phyloP scores from a whole-genome alignment of 192 early-diverging fungal species.

The Paraglomus brasilianum region DNA sequence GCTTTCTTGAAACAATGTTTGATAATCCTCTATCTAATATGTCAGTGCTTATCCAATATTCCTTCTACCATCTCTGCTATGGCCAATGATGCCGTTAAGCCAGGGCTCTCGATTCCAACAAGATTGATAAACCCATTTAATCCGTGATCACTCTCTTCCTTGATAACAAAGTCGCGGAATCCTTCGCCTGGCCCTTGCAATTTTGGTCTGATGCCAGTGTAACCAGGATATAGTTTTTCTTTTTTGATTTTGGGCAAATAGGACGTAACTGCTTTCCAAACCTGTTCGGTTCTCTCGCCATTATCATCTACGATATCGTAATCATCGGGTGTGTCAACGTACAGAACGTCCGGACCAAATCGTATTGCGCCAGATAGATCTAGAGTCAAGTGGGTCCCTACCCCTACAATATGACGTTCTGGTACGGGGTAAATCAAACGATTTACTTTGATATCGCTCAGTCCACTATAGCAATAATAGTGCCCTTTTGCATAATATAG shows the following conservation, averaged over 20 bases:
- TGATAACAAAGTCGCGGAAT: conserved; percentile 77
- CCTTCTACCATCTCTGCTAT: conserved; percentile 66
- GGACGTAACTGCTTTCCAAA: conserved; percentile 52
- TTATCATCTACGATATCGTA: conserved; percentile 48
- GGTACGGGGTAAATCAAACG: conserved; percentile 83
- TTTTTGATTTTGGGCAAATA: conserved; percentile 62
- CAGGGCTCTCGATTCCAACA: conserved; percentile 84
- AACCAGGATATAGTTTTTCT: conserved; percentile 65
- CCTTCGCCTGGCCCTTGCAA: conserved; percentile 66
- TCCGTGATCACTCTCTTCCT: conserved; percentile 50
- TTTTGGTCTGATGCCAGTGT: conserved; percentile 86
- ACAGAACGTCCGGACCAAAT: conserved; percentile 80
- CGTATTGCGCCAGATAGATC: conserved; percentile 73
- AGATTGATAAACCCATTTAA: conserved; percentile 69
- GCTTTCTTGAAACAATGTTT: not conserved
- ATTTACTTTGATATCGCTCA: conserved; percentile 35
- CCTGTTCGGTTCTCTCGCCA: conserved; percentile 40
- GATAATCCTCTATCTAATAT: conserved; percentile 17
- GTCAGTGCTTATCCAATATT: not conserved
- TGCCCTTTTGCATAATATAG: conserved; percentile 78
- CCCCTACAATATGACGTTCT: conserved; percentile 62
- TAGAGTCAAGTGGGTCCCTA: conserved; percentile 79
- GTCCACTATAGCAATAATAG: conserved; percentile 65
- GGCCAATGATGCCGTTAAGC: conserved; percentile 77
- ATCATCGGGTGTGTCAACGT: conserved; percentile 55